Evolutionary conservation across 73 alveolate genomes (phyloP).

Genomic region (Paraurostyla sp.): DNA sequence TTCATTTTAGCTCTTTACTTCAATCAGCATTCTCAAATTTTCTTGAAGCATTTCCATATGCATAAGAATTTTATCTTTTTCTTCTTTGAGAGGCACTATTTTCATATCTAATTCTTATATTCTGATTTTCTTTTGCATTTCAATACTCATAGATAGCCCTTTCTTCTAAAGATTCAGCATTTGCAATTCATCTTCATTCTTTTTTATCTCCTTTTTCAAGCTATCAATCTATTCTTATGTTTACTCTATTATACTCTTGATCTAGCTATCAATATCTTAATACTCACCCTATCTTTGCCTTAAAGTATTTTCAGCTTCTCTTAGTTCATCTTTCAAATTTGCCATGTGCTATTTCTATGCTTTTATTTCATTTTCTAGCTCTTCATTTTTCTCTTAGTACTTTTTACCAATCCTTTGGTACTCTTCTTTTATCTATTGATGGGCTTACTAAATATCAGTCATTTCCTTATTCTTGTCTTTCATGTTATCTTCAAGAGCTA

Average conservation of each 20-base stretch:
- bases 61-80: not conserved
- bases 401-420: not conserved
- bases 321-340: not conserved
- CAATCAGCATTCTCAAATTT: conserved; percentile 17
- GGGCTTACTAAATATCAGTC: not conserved
- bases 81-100: conserved; percentile 24
- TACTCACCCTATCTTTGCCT: not conserved
- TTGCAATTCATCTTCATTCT: not conserved
- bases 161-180: not conserved
- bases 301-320: not conserved
- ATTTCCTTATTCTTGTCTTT: conserved; percentile 22
- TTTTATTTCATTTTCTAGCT: conserved; percentile 8
- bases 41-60: conserved; percentile 24
- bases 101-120: conserved; percentile 44
- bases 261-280: not conserved
- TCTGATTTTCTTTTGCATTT: conserved; percentile 34
- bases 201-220: not conserved
- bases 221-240: not conserved
- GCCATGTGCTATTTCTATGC: not conserved
- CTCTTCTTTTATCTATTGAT: not conserved
- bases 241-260: not conserved
- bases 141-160: conserved; percentile 7
- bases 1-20: conserved; percentile 23
- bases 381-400: not conserved
- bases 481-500: conserved; percentile 48